Evolutionary conservation across 2,329 filamentous ascomycete species (phyloP).

Genomic region (Rugonectria rugulosa): DNA sequence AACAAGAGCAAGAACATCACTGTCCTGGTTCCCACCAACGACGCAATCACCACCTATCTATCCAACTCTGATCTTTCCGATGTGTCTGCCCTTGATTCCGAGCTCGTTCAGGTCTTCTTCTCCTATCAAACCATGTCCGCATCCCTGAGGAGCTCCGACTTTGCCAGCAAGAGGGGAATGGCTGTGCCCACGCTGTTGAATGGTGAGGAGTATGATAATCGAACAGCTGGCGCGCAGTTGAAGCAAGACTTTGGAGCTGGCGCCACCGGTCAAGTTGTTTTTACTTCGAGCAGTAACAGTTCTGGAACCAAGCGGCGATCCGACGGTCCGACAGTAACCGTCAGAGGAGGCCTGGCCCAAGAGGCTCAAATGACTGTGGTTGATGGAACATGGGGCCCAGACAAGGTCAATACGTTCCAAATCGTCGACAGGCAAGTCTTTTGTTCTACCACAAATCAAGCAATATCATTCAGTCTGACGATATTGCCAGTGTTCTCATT

Average conservation of each 20-base stretch:
- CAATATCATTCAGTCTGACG: not conserved
- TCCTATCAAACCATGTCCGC: slow-evolving; percentile 27
- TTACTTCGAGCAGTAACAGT: slow-evolving; percentile 8
- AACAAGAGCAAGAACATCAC: slow-evolving; percentile 25
- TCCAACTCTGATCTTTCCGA: slow-evolving; percentile 4
- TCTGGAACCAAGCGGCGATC: not conserved
- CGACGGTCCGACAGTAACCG: slow-evolving; percentile 8
- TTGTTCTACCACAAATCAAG: too few relatives aligned
- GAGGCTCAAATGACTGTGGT: slow-evolving; percentile 31
- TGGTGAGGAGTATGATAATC: slow-evolving; percentile 27
- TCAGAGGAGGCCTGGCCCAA: slow-evolving; percentile 28
- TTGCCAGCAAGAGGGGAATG: slow-evolving; percentile 13
- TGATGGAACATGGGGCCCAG: slow-evolving; percentile 30
- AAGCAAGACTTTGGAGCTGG: slow-evolving; percentile 17
- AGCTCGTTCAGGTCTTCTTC: slow-evolving; percentile 25
- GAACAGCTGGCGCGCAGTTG: slow-evolving; percentile 22
- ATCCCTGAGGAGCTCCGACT: slow-evolving; percentile 17
- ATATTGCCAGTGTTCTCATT: slow-evolving; percentile 16
- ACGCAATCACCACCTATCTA: slow-evolving; percentile 28
- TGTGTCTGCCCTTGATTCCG: slow-evolving; percentile 9
- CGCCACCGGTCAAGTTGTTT: slow-evolving; percentile 28
- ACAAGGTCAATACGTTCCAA: slow-evolving; percentile 28
- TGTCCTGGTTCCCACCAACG: slow-evolving; percentile 29
- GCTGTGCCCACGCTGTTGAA: slow-evolving; percentile 25
- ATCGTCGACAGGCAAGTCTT: slow-evolving; percentile 27